Base-by-base conservation (phyloP, 1,284 basidiomycete genomes). In the Porogramme epimiltina region DNA sequence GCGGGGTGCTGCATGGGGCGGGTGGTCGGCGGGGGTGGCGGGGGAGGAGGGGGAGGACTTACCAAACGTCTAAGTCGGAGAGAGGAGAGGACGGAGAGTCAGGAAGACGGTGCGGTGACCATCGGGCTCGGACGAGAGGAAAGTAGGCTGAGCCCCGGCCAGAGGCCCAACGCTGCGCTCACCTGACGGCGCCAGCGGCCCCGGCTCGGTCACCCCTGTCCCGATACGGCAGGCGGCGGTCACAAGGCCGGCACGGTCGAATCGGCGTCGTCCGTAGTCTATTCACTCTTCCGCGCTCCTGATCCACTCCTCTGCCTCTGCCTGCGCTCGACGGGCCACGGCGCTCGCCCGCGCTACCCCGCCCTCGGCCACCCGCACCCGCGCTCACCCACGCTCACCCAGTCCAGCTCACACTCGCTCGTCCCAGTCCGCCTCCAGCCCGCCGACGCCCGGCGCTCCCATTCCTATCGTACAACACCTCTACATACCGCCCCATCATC, bases 171-270 rank as follows among this genome's bases (percentile, higher is more conserved):
- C 52, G 49, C 45, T 50, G 48, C 45, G 57, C 54, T 54, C 57
- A 59, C 49, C 49, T 59, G 57, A 59, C 57, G 57, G 57, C 57
- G 57, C 57, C 42, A 53, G 42, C 51, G 54, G 55, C 57, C 45
- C 44, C 44, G 51, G 46, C 50, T 58, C 54, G 55, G 55, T 60
- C 57, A 57, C 61, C 61, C 61, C 58, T 58, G 52, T 56, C 34
- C 61, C 47, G 33, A 61, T 58, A 42, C 43, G 61, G 61, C 54
- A 59, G 24, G 20, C 18, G 46, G 40, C 20, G 56, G 61, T 63
- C 61, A 63, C 61, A 59, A 58, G 61, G 58, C 49, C 45, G 48
- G 49, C 49, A 20, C 39, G 6, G 28, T 31, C 28, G 28, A 31
- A 13, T 31, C 28, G 43, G 24, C 41, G 37, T 43, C 46, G 36